phyloP scores from a whole-genome alignment of 2,329 filamentous ascomycete genomes.

The Cordyceps fumosorosea region DNA sequence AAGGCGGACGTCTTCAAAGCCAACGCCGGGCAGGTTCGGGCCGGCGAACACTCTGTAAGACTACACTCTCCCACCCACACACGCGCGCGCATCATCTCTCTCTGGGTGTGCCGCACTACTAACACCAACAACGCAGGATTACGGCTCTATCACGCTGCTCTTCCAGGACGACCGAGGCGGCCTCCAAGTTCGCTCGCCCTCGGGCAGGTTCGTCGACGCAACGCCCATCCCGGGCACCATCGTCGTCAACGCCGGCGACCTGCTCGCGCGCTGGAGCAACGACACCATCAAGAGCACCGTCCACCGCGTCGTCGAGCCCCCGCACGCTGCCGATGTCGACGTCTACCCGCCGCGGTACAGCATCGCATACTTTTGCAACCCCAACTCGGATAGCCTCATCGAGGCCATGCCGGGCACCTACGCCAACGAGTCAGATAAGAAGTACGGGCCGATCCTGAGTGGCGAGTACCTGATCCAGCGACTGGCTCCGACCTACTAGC shows the following conservation, averaged over 20 bases:
- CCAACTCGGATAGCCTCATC: slow-evolving; percentile 68
- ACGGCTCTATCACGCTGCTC: slow-evolving; percentile 54
- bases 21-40: slow-evolving; percentile 64
- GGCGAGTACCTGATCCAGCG: slow-evolving; percentile 77
- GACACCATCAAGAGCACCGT: slow-evolving; percentile 86
- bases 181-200: slow-evolving; percentile 59
- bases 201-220: slow-evolving; percentile 73
- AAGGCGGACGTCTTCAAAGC: slow-evolving; percentile 56
- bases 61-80: too few relatives aligned
- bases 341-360: slow-evolving; percentile 72
- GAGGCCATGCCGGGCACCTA: slow-evolving; percentile 78
- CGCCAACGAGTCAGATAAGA: slow-evolving; percentile 57
- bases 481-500: slow-evolving; percentile 64
- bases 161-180: slow-evolving; percentile 55
- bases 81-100: background rate
- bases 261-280: slow-evolving; percentile 84
- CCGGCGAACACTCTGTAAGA: slow-evolving; percentile 63
- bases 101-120: background rate
- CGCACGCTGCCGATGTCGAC: slow-evolving; percentile 41
- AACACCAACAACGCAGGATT: slow-evolving; percentile 34
- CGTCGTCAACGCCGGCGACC: slow-evolving; percentile 83
- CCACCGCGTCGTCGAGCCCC: slow-evolving; percentile 85
- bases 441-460: slow-evolving; percentile 71
- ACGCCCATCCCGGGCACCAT: slow-evolving; percentile 75
- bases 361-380: slow-evolving; percentile 64